Evolutionary conservation across 495 filamentous ascomycete species (phyloP), one percentile per base, ranked within the genome.

Genomic region (Alectoria sarmentosa): DNA sequence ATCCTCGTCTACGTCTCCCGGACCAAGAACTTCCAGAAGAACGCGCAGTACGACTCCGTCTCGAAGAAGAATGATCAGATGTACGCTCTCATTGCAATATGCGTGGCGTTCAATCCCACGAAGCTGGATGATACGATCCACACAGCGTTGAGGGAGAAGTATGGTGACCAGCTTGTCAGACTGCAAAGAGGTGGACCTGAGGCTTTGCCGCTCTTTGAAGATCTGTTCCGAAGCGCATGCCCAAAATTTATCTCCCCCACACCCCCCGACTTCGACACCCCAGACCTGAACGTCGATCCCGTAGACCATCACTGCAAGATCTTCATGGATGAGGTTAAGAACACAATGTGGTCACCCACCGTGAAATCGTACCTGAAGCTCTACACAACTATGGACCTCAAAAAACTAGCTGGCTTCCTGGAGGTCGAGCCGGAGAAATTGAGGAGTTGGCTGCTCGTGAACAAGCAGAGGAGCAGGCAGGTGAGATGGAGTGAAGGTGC

Each of bases 41-140:
- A 83, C 44, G 67, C 92, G 34, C 91, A 92, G 77, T 98, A 96
- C 80, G 94, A 98, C 74, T 92, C 91, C 58, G 96, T 98, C 76
- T 89, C 88, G 73, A 98, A 98, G 87, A 96, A 98, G 86, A 98
- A 96, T 77, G 95, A 98, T 74, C 94, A 97, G 82, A 98, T 98
- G 94, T 96, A 96, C 73, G 94, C 93, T 38, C 84, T 98, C 68
- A 96, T 98, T 68, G 94, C 94, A 73, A 97, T 98, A 79, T 98
- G 94, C 75, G 92, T 98, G 56, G 91, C 94, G 66, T 96, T 98
- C 82, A 88, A 93, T 77, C 94, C 95, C 39, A 96, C 91, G 60
- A 88, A 94, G 70, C 84, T 98, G 70, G 94, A 98, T 72, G 94
- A 98, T 81, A 98, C 94, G 73, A 98, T 98, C 80, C 94, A 98